Evolutionary conservation across 1,139 yeast species (phyloP).

Genomic region (Taphrina flavorubra): DNA sequence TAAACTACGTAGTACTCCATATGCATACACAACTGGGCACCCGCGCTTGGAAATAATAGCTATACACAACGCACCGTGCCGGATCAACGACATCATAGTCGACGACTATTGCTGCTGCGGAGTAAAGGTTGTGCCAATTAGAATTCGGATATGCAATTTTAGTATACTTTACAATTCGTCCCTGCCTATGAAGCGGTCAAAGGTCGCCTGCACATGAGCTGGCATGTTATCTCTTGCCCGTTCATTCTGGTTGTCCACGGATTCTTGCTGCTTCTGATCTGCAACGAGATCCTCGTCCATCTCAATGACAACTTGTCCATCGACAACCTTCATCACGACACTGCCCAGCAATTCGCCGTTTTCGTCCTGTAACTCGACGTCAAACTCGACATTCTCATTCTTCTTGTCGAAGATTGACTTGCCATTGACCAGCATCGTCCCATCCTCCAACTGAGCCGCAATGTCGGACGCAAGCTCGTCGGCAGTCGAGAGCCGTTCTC

Average conservation of each 20-base stretch:
- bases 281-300: conserved; percentile 9
- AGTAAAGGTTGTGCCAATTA: too few relatives aligned
- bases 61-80: too few relatives aligned
- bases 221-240: conserved; percentile 13
- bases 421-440: conserved; percentile 17
- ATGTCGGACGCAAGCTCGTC: conserved; percentile 18
- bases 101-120: neutral
- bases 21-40: too few relatives aligned
- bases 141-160: too few relatives aligned
- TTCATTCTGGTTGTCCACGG: conserved; percentile 8
- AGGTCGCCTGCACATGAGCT: conserved; percentile 20
- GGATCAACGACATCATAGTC: too few relatives aligned
- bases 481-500: neutral
- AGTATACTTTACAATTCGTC: conserved; percentile 5
- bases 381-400: conserved; percentile 20
- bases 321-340: conserved; percentile 31
- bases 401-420: conserved; percentile 9
- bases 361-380: conserved; percentile 29
- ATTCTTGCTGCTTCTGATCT: conserved; percentile 1
- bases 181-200: conserved; percentile 26
- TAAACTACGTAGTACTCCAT: too few relatives aligned
- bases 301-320: conserved; percentile 18
- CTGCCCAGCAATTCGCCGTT: conserved; percentile 18
- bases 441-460: conserved; percentile 21
- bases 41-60: too few relatives aligned